A percentile compares a stretch with the other conserved stretches of the same genome.
phyloP scores from a whole-genome alignment of 768 basidiomycete species.

The Hebeloma cylindrosporum region DNA sequence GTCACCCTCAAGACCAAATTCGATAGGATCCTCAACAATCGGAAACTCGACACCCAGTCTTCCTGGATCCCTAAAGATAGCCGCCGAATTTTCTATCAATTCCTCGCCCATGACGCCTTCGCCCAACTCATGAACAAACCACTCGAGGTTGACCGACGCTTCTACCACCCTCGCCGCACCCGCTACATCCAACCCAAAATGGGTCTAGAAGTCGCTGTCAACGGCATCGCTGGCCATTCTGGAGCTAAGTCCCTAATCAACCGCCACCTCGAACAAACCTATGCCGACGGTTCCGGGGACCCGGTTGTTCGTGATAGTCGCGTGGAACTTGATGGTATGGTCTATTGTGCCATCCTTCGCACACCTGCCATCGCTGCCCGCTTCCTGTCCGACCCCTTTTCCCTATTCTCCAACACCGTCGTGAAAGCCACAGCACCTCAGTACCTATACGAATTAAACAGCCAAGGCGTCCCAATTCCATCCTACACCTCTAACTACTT shows the following conservation, averaged over 20 bases:
- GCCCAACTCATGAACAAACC: no score
- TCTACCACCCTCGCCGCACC: background rate
- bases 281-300: background rate
- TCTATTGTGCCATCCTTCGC: constrained; percentile 1
- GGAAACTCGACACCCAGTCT: no score
- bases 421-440: background rate
- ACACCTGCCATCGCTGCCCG: background rate
- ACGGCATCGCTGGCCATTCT: background rate
- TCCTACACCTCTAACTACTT: background rate
- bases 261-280: background rate
- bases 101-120: no score
- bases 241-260: background rate
- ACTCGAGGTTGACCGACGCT: background rate
- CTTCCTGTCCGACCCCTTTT: background rate
- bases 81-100: no score
- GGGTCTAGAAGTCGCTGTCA: constrained; percentile 2
- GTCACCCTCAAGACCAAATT: no score
- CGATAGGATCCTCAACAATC: no score
- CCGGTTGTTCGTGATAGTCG: constrained; percentile 1
- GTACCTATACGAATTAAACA: constrained; percentile 1
- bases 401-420: background rate
- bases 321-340: background rate
- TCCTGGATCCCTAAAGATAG: no score
- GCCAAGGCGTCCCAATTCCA: background rate
- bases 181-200: constrained; percentile 1